Base-by-base conservation (phyloP, 2,329 filamentous ascomycete species). In the Arthrobotrys iridis region DNA sequence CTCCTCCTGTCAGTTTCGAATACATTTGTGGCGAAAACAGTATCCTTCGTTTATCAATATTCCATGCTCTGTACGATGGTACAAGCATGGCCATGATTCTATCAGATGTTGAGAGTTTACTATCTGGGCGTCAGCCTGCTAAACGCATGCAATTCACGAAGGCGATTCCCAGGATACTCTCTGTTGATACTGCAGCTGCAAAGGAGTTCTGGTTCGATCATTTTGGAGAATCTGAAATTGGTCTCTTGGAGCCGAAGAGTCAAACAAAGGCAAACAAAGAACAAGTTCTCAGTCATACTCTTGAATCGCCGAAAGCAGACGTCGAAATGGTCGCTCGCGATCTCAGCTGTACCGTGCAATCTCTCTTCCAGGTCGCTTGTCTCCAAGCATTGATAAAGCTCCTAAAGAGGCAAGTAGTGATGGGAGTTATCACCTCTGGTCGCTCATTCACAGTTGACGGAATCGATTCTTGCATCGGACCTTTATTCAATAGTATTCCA, bases 401-500 rank as follows among this genome's bases (percentile, higher is more conserved):
- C 75, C 83, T 86, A 26, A 80, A 82, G 2, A 80, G 82, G 13
- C 81, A 84, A 4, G 82, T 87, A 0, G 87, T 88, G 0, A 84
- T 93, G 11, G 94, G 94, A 0, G 83, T 96, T 18, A 86, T 97
- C 10, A 86, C 92, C 0, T 95, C 93, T 4, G 94, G 93, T 0
- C 87, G 93, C 72, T 87, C 88, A 0, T 87, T 96, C 3, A 87
- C 91, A 45, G 82, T 93, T 10, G 85, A 89, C 5, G 84, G 85
- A 1, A 86, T 89, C 1, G 90, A 93, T 50, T 80, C 85, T 20
- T 87, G 91, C 0, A 86, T 95, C 43, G 94, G 93, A 0, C 93
- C 94, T 0, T 83, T 97, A 18, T 96, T 97, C 85, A 97, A 97
- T 80, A 97, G 93, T 0, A 84, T 97, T 0, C 93, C 93, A 0